Conservation (phyloP, 441 rosid genomes). For the Populus trichocarpa region DNA sequence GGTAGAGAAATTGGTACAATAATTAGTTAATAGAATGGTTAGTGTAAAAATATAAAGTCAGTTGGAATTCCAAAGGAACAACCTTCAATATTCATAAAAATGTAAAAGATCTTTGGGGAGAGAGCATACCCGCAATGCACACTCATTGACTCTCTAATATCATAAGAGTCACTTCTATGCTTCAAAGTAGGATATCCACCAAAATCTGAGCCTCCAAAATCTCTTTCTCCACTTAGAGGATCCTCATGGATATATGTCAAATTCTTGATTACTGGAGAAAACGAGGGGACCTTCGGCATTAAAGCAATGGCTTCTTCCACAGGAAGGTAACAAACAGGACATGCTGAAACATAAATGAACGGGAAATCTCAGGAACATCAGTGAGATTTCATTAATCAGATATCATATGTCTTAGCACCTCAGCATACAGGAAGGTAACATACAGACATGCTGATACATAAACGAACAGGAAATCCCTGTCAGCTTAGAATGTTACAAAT, state of each 20-base stretch:
- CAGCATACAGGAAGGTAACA: background rate
- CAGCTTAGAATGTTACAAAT: conserved; percentile 4
- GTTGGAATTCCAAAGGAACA: background rate
- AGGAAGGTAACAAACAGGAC: conserved; percentile 89
- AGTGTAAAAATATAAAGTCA: background rate
- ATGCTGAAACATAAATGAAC: conserved; percentile 50
- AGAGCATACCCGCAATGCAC: conserved; percentile 79
- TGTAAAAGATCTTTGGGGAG: background rate
- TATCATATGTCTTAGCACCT: conserved; percentile 3
- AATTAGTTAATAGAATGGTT: background rate
- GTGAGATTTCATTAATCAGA: conserved; percentile 3
- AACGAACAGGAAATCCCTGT: background rate
- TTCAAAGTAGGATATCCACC: conserved; percentile 82
- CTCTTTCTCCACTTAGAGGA: conserved; percentile 42
- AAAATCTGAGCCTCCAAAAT: conserved; percentile 86
- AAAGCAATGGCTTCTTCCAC: conserved; percentile 75
- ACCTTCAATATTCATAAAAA: background rate
- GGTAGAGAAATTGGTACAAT: background rate
- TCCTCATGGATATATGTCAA: conserved; percentile 67
- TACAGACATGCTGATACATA: too few species aligned
- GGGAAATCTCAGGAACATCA: conserved; percentile 33
- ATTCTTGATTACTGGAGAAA: conserved; percentile 60
- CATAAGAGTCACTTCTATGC: conserved; percentile 69
- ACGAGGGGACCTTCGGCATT: conserved; percentile 73
- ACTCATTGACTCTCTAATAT: conserved; percentile 69